A percentile compares a stretch with the other conserved stretches of the same genome.
These are phyloP conservation scores for Globisporangium solare DNA, from an alignment of 352 stramenopile genomes.

Conservation along the genomic window DNA sequence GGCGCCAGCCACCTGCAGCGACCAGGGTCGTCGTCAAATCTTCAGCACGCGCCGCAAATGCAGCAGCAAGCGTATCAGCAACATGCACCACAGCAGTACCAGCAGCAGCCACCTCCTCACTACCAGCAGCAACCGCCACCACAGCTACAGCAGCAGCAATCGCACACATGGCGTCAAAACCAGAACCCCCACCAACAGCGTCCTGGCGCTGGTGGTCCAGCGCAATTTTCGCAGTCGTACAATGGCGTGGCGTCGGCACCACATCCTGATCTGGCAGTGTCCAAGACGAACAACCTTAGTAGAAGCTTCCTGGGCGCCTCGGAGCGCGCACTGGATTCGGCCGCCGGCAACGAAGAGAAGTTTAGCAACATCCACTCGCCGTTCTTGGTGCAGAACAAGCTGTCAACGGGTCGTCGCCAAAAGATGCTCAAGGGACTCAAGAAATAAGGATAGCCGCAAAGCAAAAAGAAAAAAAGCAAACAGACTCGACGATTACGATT, in stretches of 20 bases:
- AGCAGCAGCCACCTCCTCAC: constrained; percentile 8
- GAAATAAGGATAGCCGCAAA: constrained; percentile 47
- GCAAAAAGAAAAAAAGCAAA: constrained; percentile 18
- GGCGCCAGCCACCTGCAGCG: constrained; percentile 13
- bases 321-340: constrained; percentile 27
- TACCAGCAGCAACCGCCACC: constrained; percentile 1
- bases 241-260: constrained; percentile 15
- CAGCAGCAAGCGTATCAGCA: constrained; percentile 2
- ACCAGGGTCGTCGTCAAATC: constrained; percentile 15
- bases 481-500: not conserved
- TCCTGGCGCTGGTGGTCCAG: not conserved
- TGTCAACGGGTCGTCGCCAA: constrained; percentile 78
- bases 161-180: constrained; percentile 66
- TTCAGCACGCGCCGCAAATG: constrained; percentile 11
- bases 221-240: constrained; percentile 34
- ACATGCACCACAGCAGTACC: constrained; percentile 9
- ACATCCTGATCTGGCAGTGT: constrained; percentile 16
- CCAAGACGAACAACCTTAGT: constrained; percentile 60
- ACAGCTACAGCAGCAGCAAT: constrained; percentile 25
- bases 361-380: constrained; percentile 85
- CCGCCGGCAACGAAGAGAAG: constrained; percentile 68
- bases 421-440: constrained; percentile 89
- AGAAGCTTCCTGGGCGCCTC: constrained; percentile 36
- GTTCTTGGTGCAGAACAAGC: constrained; percentile 83
- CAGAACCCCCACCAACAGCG: constrained; percentile 22